Conservation (phyloP, 2,329 filamentous ascomycete species). For the Microdochium bolleyi region DNA sequence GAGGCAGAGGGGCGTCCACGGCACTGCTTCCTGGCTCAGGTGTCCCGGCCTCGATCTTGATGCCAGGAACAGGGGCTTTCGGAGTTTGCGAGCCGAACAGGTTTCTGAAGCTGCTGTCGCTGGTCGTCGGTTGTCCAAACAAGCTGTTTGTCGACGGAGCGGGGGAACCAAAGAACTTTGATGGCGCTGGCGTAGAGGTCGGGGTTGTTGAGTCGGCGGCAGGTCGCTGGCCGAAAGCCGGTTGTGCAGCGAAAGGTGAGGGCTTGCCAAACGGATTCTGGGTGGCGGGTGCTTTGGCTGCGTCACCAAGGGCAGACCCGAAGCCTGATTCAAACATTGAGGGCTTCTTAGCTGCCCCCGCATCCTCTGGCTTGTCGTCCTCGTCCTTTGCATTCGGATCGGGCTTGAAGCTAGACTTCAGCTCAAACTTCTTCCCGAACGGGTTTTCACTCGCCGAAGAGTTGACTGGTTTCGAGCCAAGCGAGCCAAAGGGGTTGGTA, state of each 20-base stretch:
- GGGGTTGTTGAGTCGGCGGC: conserved; percentile 35
- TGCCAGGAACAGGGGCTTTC: conserved; percentile 18
- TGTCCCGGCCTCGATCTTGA: conserved; percentile 28
- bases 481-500: conserved; percentile 33
- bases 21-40: conserved; percentile 16
- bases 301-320: conserved; percentile 45
- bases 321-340: conserved; percentile 56
- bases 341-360: conserved; percentile 26
- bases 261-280: conserved; percentile 13
- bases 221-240: not conserved
- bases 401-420: conserved; percentile 59
- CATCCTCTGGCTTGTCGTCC: conserved; percentile 36
- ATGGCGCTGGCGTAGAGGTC: conserved; percentile 41
- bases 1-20: conserved; percentile 37
- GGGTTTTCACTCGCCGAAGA: not conserved
- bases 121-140: conserved; percentile 20
- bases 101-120: conserved; percentile 10
- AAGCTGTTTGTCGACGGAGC: conserved; percentile 20
- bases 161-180: conserved; percentile 33
- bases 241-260: conserved; percentile 1
- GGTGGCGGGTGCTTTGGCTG: conserved; percentile 20
- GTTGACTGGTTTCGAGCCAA: conserved; percentile 5
- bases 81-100: conserved; percentile 13
- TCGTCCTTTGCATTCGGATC: conserved; percentile 56
- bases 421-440: conserved; percentile 40